A percentile compares a stretch with the other conserved stretches of the same genome.
These are phyloP conservation scores for Lachnellula occidentalis DNA, from an alignment of 2,329 filamentous ascomycete species.

Conservation along the genomic window DNA sequence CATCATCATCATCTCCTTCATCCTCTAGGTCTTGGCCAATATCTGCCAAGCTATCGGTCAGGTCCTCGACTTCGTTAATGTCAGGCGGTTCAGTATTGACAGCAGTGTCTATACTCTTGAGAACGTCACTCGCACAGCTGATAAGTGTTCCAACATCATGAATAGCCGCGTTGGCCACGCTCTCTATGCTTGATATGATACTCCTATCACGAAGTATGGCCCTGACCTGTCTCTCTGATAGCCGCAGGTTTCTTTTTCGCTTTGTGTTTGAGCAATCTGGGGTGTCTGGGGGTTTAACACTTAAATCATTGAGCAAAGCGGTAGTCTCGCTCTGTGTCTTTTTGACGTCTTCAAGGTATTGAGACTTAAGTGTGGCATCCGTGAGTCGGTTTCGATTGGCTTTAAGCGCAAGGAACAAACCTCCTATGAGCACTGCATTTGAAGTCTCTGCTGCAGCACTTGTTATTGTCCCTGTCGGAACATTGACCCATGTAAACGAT, in stretches of 20 bases:
- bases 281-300: neutral
- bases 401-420: conserved; percentile 3
- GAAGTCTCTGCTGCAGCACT: conserved; percentile 2
- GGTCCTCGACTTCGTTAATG: conserved; percentile 3
- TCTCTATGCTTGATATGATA: conserved; percentile 2
- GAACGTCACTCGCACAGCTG: conserved; percentile 8
- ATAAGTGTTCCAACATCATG: conserved; percentile 8
- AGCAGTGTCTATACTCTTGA: conserved; percentile 6
- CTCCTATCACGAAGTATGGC: conserved; percentile 4
- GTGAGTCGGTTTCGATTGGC: conserved; percentile 8
- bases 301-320: conserved; percentile 3
- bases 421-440: conserved; percentile 1
- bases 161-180: neutral
- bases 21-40: conserved; percentile 6
- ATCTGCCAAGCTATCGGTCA: conserved; percentile 9
- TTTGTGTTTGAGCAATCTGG: conserved; percentile 8
- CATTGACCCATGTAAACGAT: neutral
- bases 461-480: conserved; percentile 1
- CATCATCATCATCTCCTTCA: neutral
- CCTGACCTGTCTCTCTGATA: conserved; percentile 9
- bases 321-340: conserved; percentile 1
- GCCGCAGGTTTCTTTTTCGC: conserved; percentile 1
- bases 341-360: conserved; percentile 3
- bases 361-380: conserved; percentile 3
- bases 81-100: conserved; percentile 3